phyloP scores from a whole-genome alignment of 73 alveolate species.

The Uronychia setigera region DNA sequence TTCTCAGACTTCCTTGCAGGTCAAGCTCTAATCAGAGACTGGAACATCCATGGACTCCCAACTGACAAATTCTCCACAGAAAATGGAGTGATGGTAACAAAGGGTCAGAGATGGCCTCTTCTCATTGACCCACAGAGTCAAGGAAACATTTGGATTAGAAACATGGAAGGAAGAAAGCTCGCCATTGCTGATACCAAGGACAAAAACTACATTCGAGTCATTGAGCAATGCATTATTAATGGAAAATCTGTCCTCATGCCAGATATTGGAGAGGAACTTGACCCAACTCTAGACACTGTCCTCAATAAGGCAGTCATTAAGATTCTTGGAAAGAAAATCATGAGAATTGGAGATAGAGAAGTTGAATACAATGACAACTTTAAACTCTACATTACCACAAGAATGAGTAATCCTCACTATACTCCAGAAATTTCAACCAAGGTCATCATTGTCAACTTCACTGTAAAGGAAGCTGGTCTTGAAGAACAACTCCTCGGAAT shows the following conservation, averaged over 20 bases:
- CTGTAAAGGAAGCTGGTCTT: slow-evolving; percentile 96
- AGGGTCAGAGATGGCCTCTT: slow-evolving; percentile 98
- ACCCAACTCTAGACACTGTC: slow-evolving; percentile 98
- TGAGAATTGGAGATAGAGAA: slow-evolving; percentile 94
- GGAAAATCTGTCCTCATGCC: slow-evolving; percentile 83
- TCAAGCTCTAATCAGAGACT: slow-evolving; percentile 88
- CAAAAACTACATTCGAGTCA: slow-evolving; percentile 28
- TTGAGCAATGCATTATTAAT: slow-evolving; percentile 74
- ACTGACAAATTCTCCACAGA: slow-evolving; percentile 99
- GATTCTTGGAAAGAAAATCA: slow-evolving; percentile 59
- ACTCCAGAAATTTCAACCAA: slow-evolving; percentile 99
- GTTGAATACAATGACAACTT: slow-evolving; percentile 91
- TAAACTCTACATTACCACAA: slow-evolving; percentile 97
- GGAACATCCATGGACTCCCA: slow-evolving; percentile 97
- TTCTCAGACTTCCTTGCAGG: slow-evolving; percentile 94
- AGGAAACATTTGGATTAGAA: slow-evolving; percentile 80
- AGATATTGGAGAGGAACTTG: slow-evolving; percentile 97
- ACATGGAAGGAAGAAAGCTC: slow-evolving; percentile 70
- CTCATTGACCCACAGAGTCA: slow-evolving; percentile 99
- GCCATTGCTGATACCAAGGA: slow-evolving; percentile 67
- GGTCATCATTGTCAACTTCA: slow-evolving; percentile 92
- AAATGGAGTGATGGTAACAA: slow-evolving; percentile 97
- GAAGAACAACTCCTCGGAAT: slow-evolving; percentile 95
- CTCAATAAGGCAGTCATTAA: slow-evolving; percentile 82
- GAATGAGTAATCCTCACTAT: slow-evolving; percentile 99